A percentile compares a stretch with the other conserved stretches of the same genome.
These are phyloP conservation scores for Penicillium cataractarum DNA, from an alignment of 495 filamentous ascomycete species.

Conservation along the genomic window DNA sequence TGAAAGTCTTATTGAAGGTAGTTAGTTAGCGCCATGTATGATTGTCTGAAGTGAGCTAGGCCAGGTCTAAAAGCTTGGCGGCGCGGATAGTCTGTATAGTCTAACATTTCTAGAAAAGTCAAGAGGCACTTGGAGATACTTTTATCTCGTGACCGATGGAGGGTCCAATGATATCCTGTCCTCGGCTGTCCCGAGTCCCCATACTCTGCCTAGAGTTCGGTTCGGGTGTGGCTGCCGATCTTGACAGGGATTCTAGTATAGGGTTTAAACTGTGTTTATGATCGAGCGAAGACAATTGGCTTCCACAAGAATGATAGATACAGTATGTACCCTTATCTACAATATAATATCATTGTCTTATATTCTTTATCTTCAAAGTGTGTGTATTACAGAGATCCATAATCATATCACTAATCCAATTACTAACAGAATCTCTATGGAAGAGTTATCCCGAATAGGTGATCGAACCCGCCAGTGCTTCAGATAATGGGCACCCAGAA, in stretches of 20 bases:
- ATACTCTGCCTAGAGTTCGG: too few species aligned
- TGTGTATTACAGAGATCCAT: not conserved
- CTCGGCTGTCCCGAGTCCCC: conserved; percentile 1
- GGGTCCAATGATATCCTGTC: not conserved
- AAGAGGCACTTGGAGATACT: too few species aligned
- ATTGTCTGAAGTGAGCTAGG: conserved; percentile 16
- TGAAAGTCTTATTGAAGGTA: too few species aligned
- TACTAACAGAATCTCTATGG: not conserved
- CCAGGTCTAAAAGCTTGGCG: conserved; percentile 16
- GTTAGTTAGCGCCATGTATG: too few species aligned
- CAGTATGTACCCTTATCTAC: not conserved
- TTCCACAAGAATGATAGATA: not conserved
- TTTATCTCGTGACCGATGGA: too few species aligned
- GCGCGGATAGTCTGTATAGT: not conserved
- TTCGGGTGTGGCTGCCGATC: conserved; percentile 3
- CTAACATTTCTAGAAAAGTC: too few species aligned
- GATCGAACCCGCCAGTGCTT: not conserved
- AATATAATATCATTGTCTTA: not conserved
- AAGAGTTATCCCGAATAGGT: not conserved
- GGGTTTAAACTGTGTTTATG: not conserved
- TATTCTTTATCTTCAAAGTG: not conserved
- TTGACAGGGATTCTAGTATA: not conserved
- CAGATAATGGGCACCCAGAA: not conserved
- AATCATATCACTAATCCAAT: not conserved
- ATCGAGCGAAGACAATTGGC: not conserved